These are phyloP conservation scores for Boletus sp. DNA, from an alignment of 1,284 basidiomycete species.

Conservation along the genomic window DNA sequence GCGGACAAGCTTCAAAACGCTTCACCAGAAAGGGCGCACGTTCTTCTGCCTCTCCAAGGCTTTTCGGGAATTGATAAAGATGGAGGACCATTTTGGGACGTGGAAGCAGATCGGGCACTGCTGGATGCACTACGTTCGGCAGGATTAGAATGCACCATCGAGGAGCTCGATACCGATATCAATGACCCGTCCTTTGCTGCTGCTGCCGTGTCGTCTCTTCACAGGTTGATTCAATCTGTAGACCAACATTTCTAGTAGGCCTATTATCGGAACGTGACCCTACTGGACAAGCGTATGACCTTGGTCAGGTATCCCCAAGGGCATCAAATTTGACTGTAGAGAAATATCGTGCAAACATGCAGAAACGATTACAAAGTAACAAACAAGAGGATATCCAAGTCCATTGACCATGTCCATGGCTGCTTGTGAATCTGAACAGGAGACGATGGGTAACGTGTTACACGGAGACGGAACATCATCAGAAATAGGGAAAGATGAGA, in stretches of 20 bases:
- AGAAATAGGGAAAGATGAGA: constrained; percentile 12
- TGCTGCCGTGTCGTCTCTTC: constrained; percentile 17
- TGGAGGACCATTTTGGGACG: constrained; percentile 22
- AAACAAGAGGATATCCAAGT: constrained; percentile 62
- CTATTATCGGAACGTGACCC: not conserved
- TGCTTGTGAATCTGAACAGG: constrained; percentile 32
- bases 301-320: constrained; percentile 1
- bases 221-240: constrained; percentile 19
- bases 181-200: constrained; percentile 26
- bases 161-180: constrained; percentile 24
- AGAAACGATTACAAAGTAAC: constrained; percentile 46
- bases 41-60: constrained; percentile 27
- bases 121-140: constrained; percentile 17
- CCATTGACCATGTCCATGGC: constrained; percentile 60
- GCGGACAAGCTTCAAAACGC: constrained; percentile 22
- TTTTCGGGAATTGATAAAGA: constrained; percentile 25
- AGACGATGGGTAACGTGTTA: constrained; percentile 30
- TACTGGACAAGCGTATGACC: not conserved
- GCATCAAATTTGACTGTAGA: constrained; percentile 14
- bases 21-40: constrained; percentile 10
- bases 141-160: constrained; percentile 17
- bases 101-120: constrained; percentile 24
- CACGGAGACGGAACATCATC: constrained; percentile 20
- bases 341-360: constrained; percentile 5
- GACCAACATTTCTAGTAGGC: not conserved